These are phyloP conservation scores for Citropsis articulata DNA, from an alignment of 345 rosid genomes.

Conservation along the genomic window DNA sequence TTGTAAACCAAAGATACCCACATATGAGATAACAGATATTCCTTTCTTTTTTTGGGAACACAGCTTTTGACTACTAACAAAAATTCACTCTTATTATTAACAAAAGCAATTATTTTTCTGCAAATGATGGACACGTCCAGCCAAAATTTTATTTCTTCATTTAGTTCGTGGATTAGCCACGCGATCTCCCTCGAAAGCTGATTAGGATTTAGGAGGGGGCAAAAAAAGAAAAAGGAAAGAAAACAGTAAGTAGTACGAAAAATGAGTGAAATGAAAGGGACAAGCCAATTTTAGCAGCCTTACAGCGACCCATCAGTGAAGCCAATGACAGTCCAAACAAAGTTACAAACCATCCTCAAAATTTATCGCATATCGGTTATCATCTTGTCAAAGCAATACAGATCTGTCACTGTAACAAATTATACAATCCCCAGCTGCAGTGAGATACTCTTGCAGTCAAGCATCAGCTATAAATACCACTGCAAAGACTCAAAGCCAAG, in stretches of 20 bases:
- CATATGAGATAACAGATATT: neutral
- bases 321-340: slow-evolving; percentile 9
- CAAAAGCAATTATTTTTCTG: neutral
- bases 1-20: neutral
- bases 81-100: neutral
- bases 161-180: neutral
- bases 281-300: neutral
- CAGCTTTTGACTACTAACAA: neutral
- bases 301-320: neutral
- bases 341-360: neutral
- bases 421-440: neutral
- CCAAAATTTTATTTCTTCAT: neutral
- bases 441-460: neutral
- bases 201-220: too few species aligned
- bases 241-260: neutral
- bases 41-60: too few species aligned
- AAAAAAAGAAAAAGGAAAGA: neutral
- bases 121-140: neutral
- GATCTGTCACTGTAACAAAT: neutral
- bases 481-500: neutral
- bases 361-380: neutral
- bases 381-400: neutral
- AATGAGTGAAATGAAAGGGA: neutral
- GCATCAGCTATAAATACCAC: slow-evolving; percentile 1
- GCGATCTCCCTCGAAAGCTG: neutral